Conservation (phyloP, 257 asterid species). For the Sherardia arvensis region DNA sequence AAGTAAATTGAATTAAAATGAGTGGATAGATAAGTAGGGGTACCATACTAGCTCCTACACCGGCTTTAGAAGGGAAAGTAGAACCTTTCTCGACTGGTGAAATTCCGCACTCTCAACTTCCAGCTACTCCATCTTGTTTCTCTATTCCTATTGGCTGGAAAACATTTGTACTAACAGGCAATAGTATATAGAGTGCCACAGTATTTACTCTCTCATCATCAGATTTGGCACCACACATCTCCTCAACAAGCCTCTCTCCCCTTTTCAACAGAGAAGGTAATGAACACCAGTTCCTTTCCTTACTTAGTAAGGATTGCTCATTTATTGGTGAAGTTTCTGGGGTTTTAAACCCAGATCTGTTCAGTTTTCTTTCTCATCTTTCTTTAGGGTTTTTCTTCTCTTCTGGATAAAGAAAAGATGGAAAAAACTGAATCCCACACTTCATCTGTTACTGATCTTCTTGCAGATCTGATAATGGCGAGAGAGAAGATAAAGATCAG, state of each 20-base stretch:
- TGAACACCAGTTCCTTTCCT: constrained; percentile 8
- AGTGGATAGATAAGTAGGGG: no score
- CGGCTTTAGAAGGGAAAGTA: no score
- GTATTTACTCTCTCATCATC: no score
- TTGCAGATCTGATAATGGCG: constrained; percentile 18
- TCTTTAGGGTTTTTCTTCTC: constrained; percentile 16
- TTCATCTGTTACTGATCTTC: neutral
- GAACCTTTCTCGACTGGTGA: no score
- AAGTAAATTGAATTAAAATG: no score
- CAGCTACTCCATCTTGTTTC: no score
- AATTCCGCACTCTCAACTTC: no score
- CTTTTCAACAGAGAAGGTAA: constrained; percentile 10
- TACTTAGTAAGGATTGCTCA: constrained; percentile 10
- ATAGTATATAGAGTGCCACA: neutral
- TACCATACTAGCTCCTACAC: no score
- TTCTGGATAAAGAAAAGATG: neutral
- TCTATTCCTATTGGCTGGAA: neutral
- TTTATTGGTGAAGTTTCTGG: constrained; percentile 11
- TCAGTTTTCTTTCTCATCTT: neutral
- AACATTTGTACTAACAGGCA: neutral
- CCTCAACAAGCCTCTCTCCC: neutral
- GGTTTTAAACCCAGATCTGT: constrained; percentile 20
- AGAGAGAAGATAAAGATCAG: constrained; percentile 36
- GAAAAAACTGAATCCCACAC: neutral
- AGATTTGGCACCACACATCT: constrained; percentile 2